Base-by-base conservation (phyloP, 768 basidiomycete genomes). In the Rubroboletus pulcherrimus region DNA sequence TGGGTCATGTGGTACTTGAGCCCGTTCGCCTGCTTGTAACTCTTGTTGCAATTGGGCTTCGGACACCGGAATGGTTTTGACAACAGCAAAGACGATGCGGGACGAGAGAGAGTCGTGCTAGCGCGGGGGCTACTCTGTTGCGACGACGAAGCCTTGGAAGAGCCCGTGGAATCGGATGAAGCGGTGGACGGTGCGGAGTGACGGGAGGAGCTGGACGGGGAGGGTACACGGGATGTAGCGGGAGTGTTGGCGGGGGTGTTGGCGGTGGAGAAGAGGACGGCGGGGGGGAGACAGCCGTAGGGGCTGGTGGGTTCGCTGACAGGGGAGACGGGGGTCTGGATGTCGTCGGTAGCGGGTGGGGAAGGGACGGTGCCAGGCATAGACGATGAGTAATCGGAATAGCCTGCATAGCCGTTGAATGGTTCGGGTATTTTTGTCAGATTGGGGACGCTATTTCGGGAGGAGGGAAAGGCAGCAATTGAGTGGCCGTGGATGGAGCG, bases 1-100 rank as follows among this genome's bases (percentile, higher is more conserved):
- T 93, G 92, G 9, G 88, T 90, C 79, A 93, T 86, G 72, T 95
- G 92, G 73, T 95, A 94, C 77, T 97, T 96, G 65, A 98, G 78
- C 11, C 94, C 86, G 63, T 97, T 97, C 41, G 91, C 91, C 73
- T 96, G 93, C 77, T 96, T 96, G 78, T 96, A 97, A 49, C 83
- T 83, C 79, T 98, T 98, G 76, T 91, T 93, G 78, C 94, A 98
- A 60, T 93, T 93, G 0, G 91, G 85, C 70, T 95, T 95, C 10
- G 94, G 94, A 77, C 94, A 98, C 45, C 84, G 81, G 82, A 93
- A 95, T 4, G 93, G 91, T 72, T 94, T 94, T 55, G 83, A 84
- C 47, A 89, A 74, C 38, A 90, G 72, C n/a, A 89, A 72, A 4
- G 85, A 82, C 0, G 85, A 75, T 14, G 81, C 75, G 58, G 78